A percentile compares a stretch with the other conserved stretches of the same genome.
Evolutionary conservation across 2,329 filamentous ascomycete genomes (phyloP).

Genomic region (Colletotrichum sp.): DNA sequence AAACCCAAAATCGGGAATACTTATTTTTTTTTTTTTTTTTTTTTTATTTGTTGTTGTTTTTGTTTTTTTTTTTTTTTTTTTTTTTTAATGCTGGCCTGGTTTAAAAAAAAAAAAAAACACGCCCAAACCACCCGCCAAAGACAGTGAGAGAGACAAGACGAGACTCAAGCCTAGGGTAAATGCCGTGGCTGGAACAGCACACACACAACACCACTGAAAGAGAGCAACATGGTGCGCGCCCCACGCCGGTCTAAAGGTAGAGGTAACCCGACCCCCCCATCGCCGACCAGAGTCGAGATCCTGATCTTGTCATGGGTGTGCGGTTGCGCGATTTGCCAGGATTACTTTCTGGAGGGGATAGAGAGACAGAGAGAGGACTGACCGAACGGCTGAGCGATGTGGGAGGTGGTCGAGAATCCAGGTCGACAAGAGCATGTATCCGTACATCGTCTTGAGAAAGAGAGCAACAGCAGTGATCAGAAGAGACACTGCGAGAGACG

Average conservation of each 20-base stretch:
- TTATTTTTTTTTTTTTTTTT: no score
- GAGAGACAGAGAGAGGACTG: background rate
- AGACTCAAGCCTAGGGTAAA: no score
- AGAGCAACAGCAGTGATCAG: background rate
- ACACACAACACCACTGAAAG: no score
- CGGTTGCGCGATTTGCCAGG: constrained; percentile 19
- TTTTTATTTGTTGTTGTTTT: no score
- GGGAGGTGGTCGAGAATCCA: background rate
- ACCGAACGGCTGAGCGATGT: constrained; percentile 1
- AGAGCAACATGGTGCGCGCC: background rate
- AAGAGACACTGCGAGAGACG: background rate
- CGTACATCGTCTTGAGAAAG: background rate
- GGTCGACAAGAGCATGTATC: background rate
- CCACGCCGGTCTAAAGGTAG: background rate
- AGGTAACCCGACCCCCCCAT: background rate
- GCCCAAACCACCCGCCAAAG: no score
- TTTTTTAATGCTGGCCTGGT: no score
- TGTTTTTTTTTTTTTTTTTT: no score
- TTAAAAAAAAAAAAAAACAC: no score
- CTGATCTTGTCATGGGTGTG: constrained; percentile 17
- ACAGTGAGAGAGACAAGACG: no score
- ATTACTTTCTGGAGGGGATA: background rate
- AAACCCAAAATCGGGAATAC: no score
- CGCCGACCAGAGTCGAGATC: background rate
- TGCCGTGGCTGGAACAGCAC: no score